These are phyloP conservation scores for Picea abies DNA, from an alignment of 83 land plant species.

Conservation along the genomic window DNA sequence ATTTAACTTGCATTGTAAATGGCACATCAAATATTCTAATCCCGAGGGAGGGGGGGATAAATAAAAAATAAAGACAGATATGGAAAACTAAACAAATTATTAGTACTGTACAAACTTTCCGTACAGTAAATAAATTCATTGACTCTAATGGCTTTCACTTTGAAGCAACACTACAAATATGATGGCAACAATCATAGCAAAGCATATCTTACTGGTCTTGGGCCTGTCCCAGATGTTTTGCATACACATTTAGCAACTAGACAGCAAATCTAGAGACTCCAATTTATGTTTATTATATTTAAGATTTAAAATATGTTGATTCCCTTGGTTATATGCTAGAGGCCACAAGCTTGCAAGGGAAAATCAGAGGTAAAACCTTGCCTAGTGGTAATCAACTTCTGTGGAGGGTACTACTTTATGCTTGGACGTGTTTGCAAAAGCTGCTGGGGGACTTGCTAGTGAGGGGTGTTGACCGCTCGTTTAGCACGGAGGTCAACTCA, in stretches of 20 bases:
- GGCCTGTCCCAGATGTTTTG: neutral
- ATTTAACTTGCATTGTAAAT: neutral
- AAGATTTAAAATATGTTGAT: neutral
- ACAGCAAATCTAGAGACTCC: too few relatives aligned
- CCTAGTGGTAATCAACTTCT: too few relatives aligned
- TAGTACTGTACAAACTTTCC: neutral
- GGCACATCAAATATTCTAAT: neutral
- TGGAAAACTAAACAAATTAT: neutral
- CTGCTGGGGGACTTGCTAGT: too few relatives aligned
- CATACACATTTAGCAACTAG: neutral
- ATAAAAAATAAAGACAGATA: neutral
- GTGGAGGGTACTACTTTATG: too few relatives aligned
- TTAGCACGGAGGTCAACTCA: too few relatives aligned
- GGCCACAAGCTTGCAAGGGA: too few relatives aligned
- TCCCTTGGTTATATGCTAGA: too few relatives aligned
- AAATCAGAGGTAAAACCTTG: too few relatives aligned
- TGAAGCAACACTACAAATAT: neutral
- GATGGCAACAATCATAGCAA: neutral
- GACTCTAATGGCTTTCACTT: neutral
- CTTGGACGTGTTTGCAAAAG: too few relatives aligned
- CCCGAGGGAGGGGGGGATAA: too few relatives aligned
- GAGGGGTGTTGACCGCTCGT: too few relatives aligned
- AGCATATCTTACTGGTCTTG: neutral
- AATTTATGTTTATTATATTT: too few relatives aligned
- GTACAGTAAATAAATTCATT: neutral